Evolutionary conservation across 148 eudicot species (phyloP).

Genomic region (Fagopyrum esculentum): DNA sequence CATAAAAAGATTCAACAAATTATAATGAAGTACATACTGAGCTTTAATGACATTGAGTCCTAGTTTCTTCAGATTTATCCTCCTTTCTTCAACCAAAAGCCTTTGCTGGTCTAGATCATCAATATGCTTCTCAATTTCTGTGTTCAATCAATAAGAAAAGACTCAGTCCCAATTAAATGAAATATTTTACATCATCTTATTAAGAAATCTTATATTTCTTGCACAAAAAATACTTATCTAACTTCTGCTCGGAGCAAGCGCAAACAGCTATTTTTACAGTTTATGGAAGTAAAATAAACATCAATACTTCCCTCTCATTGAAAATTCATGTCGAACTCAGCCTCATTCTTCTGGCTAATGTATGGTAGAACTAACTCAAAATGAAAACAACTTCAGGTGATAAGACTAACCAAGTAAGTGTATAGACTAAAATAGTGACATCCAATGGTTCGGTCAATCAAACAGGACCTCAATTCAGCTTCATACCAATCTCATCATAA

Average conservation of each 20-base stretch:
- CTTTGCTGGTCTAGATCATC: constrained; percentile 53
- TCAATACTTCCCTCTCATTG: too few relatives aligned
- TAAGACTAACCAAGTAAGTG: too few relatives aligned
- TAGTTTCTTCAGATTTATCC: constrained; percentile 43
- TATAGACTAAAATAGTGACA: too few relatives aligned
- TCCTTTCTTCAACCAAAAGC: constrained; percentile 49
- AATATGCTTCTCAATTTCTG: constrained; percentile 51
- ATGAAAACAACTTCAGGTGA: too few relatives aligned
- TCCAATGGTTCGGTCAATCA: too few relatives aligned
- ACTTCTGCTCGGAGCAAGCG: constrained; percentile 50
- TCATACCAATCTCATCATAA: too few relatives aligned
- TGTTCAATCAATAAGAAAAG: constrained; percentile 26
- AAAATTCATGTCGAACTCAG: too few relatives aligned
- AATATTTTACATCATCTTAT: not conserved
- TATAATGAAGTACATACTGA: constrained; percentile 38
- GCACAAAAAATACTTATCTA: constrained; percentile 57
- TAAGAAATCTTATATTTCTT: not conserved
- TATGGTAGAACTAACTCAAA: too few relatives aligned
- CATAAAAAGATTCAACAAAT: not conserved
- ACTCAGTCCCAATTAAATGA: constrained; percentile 24
- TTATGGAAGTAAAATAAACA: too few relatives aligned
- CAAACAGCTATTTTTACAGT: too few relatives aligned
- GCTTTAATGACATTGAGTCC: constrained; percentile 51
- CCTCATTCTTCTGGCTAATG: too few relatives aligned
- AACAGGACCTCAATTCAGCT: too few relatives aligned